A percentile compares a stretch with the other conserved stretches of the same genome.
These are phyloP conservation scores for Paramecium tetraurelia DNA, from an alignment of 73 alveolate genomes.

Conservation along the genomic window DNA sequence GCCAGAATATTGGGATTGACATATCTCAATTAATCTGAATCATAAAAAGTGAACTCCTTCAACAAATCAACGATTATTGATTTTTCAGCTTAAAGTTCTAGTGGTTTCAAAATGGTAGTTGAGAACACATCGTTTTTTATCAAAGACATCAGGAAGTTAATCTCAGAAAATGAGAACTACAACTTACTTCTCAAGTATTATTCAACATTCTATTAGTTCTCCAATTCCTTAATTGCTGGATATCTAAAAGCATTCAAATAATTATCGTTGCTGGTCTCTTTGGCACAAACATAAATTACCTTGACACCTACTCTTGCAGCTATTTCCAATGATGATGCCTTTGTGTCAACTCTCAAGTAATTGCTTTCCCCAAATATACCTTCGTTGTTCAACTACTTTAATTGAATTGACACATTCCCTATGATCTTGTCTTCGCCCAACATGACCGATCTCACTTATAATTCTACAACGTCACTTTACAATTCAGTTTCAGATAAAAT, in stretches of 20 bases:
- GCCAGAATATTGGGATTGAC: not conserved
- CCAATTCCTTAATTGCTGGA: not conserved
- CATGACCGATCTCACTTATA: slow-evolving; percentile 24
- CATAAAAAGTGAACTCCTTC: slow-evolving; percentile 17
- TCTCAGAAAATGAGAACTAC: slow-evolving; percentile 32
- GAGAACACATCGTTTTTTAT: not conserved
- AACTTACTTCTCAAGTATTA: not conserved
- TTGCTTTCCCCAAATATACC: slow-evolving; percentile 21
- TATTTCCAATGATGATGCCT: not conserved
- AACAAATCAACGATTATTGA: not conserved
- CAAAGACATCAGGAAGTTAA: not conserved
- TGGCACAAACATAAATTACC: slow-evolving; percentile 11
- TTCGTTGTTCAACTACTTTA: not conserved
- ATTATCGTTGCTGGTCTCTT: not conserved
- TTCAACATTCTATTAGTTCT: not conserved
- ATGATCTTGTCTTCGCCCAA: slow-evolving; percentile 30
- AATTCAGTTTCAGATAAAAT: not conserved
- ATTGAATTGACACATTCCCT: not conserved
- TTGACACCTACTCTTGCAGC: slow-evolving; percentile 18
- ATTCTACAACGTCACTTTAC: slow-evolving; percentile 8
- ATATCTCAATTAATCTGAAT: not conserved
- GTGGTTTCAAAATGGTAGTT: not conserved
- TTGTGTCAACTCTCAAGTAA: slow-evolving; percentile 7
- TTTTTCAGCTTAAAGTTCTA: not conserved
- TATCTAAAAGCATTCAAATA: not conserved